Evolutionary conservation across 2,329 filamentous ascomycete genomes (phyloP).

Genomic region (Beauveria varroae): DNA sequence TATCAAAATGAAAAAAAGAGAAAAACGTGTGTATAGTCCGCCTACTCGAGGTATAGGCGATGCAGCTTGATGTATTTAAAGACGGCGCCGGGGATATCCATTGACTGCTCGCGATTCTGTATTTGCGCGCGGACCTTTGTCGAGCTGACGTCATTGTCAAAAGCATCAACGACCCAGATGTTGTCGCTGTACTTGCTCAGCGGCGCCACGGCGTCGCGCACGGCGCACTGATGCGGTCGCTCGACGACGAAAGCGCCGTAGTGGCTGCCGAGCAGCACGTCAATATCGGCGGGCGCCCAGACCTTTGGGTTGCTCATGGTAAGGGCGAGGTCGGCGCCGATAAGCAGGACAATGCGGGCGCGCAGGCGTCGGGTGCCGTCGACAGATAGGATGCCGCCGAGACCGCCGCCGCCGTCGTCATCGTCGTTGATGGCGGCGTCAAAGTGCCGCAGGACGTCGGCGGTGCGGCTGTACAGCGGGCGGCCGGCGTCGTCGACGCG

Average conservation of each 20-base stretch:
- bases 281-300: conserved; percentile 78
- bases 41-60: conserved; percentile 43
- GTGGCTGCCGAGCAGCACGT: conserved; percentile 75
- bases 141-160: conserved; percentile 67
- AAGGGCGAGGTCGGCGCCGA: conserved; percentile 67
- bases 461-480: conserved; percentile 76
- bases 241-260: conserved; percentile 85
- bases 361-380: conserved; percentile 63
- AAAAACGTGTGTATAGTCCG: not conserved
- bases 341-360: conserved; percentile 72
- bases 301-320: conserved; percentile 68
- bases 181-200: conserved; percentile 79
- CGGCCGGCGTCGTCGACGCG: conserved; percentile 32
- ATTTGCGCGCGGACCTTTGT: conserved; percentile 71
- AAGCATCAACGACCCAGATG: conserved; percentile 61
- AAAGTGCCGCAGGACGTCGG: conserved; percentile 84
- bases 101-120: conserved; percentile 70
- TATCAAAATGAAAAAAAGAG: not conserved
- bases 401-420: conserved; percentile 36
- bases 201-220: conserved; percentile 77
- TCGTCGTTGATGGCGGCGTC: conserved; percentile 73
- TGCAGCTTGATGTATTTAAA: conserved; percentile 67
- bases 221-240: conserved; percentile 70
- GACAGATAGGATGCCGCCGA: conserved; percentile 66
- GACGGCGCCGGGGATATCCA: conserved; percentile 65